Conservation (phyloP, 2,329 filamentous ascomycete genomes). For the Leptographium flavum region DNA sequence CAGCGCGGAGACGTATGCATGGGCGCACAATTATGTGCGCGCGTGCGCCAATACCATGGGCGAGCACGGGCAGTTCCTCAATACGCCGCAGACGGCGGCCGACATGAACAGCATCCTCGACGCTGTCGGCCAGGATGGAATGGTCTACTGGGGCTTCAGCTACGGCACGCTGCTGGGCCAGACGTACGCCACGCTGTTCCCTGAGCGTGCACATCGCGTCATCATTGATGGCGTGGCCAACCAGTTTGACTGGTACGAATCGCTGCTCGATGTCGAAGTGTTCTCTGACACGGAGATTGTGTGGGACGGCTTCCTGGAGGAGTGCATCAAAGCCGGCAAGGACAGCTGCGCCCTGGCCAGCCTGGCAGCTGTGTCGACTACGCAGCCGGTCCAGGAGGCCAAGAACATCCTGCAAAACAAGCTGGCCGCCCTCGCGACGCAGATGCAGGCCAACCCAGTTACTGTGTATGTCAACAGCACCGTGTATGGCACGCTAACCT, state of each 20-base stretch:
- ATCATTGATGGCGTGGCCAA: background rate
- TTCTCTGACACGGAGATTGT: background rate
- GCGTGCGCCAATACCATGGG: background rate
- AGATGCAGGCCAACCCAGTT: background rate
- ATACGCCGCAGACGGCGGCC: background rate
- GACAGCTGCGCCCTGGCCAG: background rate
- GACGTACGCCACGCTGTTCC: background rate
- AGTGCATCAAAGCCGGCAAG: background rate
- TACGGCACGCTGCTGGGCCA: conserved; percentile 1
- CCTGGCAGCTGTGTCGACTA: background rate
- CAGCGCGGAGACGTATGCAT: background rate
- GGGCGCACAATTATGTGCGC: background rate
- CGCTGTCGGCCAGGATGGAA: background rate
- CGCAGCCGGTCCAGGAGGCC: background rate
- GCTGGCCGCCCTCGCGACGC: background rate
- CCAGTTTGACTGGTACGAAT: background rate
- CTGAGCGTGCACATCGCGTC: background rate
- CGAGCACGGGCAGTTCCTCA: background rate
- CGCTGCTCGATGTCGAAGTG: background rate
- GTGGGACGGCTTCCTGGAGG: background rate
- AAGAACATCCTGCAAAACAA: background rate
- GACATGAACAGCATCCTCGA: conserved; percentile 1
- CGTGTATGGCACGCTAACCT: background rate
- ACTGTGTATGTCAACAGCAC: background rate
- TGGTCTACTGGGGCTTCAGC: conserved; percentile 1